These are phyloP conservation scores for Cladosporium colombiae DNA, from an alignment of 2,329 filamentous ascomycete genomes.

Conservation along the genomic window DNA sequence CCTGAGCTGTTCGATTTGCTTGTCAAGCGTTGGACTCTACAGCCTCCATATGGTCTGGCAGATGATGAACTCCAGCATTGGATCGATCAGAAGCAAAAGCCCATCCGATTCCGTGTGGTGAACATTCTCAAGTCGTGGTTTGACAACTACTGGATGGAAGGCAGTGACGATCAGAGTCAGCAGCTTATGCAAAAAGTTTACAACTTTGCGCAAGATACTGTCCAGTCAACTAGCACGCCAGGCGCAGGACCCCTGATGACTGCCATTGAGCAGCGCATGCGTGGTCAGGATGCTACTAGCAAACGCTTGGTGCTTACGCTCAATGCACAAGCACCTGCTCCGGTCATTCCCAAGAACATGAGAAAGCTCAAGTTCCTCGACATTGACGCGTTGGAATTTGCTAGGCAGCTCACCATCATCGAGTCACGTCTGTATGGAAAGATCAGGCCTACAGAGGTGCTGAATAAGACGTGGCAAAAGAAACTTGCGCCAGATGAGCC, in stretches of 20 bases:
- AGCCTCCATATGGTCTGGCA: conserved; percentile 80
- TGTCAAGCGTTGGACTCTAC: conserved; percentile 87
- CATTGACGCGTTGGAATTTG: conserved; percentile 93
- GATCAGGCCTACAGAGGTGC: conserved; percentile 91
- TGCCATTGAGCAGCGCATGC: conserved; percentile 83
- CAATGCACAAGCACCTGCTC: conserved; percentile 71
- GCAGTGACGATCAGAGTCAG: conserved; percentile 77
- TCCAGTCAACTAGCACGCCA: conserved; percentile 90
- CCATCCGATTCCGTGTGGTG: conserved; percentile 91
- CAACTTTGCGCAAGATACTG: conserved; percentile 85
- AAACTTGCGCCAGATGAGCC: conserved; percentile 79
- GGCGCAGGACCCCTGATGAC: conserved; percentile 82
- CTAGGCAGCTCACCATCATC: conserved; percentile 95
- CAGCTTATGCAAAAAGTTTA: conserved; percentile 86
- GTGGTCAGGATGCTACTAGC: conserved; percentile 81
- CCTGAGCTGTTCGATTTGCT: conserved; percentile 89
- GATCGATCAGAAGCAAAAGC: conserved; percentile 93
- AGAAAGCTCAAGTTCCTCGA: conserved; percentile 98
- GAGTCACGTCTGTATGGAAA: conserved; percentile 93
- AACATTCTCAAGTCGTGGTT: conserved; percentile 99
- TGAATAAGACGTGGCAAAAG: conserved; percentile 99
- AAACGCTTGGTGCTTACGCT: conserved; percentile 86
- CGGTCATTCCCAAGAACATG: conserved; percentile 98
- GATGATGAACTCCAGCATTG: conserved; percentile 78
- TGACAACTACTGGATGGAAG: conserved; percentile 98